Percentiles rank a stretch among this genome's conserved stretches.
These are phyloP conservation scores for Penicillium antarcticum DNA, from an alignment of 495 filamentous ascomycete genomes.

Conservation along the genomic window DNA sequence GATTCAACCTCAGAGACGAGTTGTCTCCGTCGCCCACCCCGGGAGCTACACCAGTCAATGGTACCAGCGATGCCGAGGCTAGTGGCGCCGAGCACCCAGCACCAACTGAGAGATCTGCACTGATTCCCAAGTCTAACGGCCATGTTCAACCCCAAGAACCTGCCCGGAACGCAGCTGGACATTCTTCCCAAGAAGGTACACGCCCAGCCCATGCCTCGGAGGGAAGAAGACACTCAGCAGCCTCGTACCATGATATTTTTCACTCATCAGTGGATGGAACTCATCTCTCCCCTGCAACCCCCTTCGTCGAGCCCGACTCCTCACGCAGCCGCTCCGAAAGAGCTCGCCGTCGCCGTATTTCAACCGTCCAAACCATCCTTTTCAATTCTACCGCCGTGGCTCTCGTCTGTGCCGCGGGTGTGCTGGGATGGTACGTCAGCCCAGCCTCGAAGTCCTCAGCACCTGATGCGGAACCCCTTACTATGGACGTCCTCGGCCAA, in stretches of 20 bases:
- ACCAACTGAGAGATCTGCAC: constrained; percentile 31
- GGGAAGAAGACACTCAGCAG: constrained; percentile 26
- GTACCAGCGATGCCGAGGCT: constrained; percentile 10
- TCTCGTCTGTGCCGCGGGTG: constrained; percentile 77
- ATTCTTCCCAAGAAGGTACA: constrained; percentile 2
- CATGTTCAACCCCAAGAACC: constrained; percentile 13
- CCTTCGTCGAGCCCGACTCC: constrained; percentile 48
- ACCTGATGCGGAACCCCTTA: constrained; percentile 35
- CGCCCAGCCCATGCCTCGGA: constrained; percentile 5
- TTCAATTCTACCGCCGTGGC: constrained; percentile 71
- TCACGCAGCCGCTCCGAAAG: constrained; percentile 12
- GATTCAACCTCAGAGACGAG: constrained; percentile 67
- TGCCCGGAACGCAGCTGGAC: constrained; percentile 1
- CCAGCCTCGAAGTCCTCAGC: constrained; percentile 24
- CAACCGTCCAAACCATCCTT: constrained; percentile 56
- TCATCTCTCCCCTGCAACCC: constrained; percentile 78
- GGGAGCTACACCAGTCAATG: constrained; percentile 5
- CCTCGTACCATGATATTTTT: constrained; percentile 31
- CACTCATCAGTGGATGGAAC: constrained; percentile 49
- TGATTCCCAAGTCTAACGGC: constrained; percentile 27
- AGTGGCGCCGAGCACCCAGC: constrained; percentile 11
- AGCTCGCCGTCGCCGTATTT: constrained; percentile 21
- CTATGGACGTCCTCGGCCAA: constrained; percentile 75
- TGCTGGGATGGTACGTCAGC: constrained; percentile 82
- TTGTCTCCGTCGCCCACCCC: constrained; percentile 20